phyloP scores from a whole-genome alignment of 257 asterid genomes.

The Ehretia macrophylla region DNA sequence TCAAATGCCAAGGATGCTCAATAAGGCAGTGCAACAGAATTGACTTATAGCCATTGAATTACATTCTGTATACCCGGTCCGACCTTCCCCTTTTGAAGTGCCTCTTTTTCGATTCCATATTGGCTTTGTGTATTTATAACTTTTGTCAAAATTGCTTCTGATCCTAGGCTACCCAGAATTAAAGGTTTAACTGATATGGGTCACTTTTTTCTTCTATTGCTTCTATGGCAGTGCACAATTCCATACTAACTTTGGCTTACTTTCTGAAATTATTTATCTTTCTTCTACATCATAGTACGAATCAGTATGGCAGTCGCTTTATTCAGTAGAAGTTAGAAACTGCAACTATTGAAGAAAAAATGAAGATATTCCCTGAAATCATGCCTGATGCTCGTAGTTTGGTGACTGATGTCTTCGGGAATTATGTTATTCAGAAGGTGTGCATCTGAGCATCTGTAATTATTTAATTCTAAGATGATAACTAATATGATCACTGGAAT shows the following conservation, averaged over 20 bases:
- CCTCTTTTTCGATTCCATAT: no score
- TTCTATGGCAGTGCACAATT: no score
- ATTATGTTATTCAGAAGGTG: conserved; percentile 93
- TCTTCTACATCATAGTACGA: conserved; percentile 47
- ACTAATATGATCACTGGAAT: conserved; percentile 11
- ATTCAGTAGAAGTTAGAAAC: conserved; percentile 92
- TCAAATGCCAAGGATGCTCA: no score
- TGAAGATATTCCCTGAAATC: conserved; percentile 57
- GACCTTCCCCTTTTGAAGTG: no score
- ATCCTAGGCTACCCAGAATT: no score
- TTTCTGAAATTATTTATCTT: conserved; percentile 1
- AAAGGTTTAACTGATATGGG: no score
- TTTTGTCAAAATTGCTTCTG: no score
- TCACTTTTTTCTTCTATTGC: no score
- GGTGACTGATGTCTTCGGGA: conserved; percentile 87
- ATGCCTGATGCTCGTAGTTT: conserved; percentile 65
- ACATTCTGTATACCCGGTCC: no score
- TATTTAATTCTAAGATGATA: conserved; percentile 5
- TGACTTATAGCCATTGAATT: no score
- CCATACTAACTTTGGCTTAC: not conserved
- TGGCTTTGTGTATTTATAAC: no score
- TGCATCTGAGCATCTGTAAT: not conserved
- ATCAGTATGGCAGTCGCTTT: conserved; percentile 89
- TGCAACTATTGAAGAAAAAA: conserved; percentile 67
- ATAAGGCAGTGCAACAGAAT: no score